Base-by-base conservation (phyloP, 2,329 filamentous ascomycete species). In the Pseudogymnoascus destructans region DNA sequence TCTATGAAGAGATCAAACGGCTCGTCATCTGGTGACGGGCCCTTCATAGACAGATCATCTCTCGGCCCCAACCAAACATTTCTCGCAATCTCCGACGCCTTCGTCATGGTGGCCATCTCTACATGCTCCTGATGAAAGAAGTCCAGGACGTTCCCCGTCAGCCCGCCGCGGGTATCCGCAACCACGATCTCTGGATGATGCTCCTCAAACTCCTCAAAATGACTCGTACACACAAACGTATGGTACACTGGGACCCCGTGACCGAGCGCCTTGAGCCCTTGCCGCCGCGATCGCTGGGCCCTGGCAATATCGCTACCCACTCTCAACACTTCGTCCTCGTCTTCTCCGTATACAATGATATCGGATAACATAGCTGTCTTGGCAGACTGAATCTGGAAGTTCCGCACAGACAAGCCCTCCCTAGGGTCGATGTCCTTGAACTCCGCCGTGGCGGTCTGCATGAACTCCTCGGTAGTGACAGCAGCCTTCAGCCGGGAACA, bases 51-150 rank as follows among this genome's bases (percentile, higher is more conserved):
- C 1, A 80, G 76, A 63, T 95, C 88, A 0, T 90, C 89, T 0
- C 89, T 93, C 1, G 89, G 88, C 0, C 93, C 93, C 60, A 96
- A 77, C 80, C 86, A 97, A 23, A 97, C 89, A 68, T 96, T 96
- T 63, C 81, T 79, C 57, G 88, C 84, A 62, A 97, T 95, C 70
- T 95, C 87, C 0, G 90, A 90, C 2, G 91, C 86, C 65, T 82
- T 82, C 9, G 92, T 91, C 92, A 97, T 96, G 60, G 79, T 79
- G 70, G 87, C 90, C 92, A 98, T 97, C 73, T 98, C 93, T 55
- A 81, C 73, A 59, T 91, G 80, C 71, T 98, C 93, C 74, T 89
- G 89, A 64, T 87, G 85, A 68, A 89, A 88, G 69, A 98, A 93
- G 70, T 97, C 91, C 66, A 95, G 77, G 21, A 93, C 84, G 15